Conservation (phyloP, 73 alveolate species). For the Paramecium sexaurelia region DNA sequence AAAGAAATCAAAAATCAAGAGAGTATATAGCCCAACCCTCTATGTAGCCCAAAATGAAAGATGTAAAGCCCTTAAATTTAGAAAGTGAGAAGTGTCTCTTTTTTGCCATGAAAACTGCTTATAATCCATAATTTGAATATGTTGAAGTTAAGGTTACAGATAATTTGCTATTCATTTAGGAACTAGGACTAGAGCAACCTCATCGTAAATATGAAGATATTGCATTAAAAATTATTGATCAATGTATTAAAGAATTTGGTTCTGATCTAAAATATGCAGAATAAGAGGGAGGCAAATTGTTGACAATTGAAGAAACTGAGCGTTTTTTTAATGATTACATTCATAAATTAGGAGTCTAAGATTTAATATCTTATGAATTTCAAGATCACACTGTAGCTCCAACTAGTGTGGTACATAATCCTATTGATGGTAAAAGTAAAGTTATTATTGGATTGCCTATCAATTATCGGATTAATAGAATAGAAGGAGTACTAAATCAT, state of each 20-base stretch:
- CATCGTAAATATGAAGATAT: slow-evolving; percentile 64
- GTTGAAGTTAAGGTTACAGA: slow-evolving; percentile 52
- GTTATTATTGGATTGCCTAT: slow-evolving; percentile 82
- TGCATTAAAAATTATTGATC: slow-evolving; percentile 77
- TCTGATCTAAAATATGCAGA: slow-evolving; percentile 72
- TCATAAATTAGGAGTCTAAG: slow-evolving; percentile 69
- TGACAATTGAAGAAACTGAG: slow-evolving; percentile 76
- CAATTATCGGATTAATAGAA: slow-evolving; percentile 80
- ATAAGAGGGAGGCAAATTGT: slow-evolving; percentile 79
- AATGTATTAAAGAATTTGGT: slow-evolving; percentile 74
- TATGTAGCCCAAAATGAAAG: slow-evolving; percentile 50
- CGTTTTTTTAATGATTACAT: slow-evolving; percentile 70
- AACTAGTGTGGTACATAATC: slow-evolving; percentile 74
- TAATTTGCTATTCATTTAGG: background rate
- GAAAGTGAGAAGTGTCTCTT: slow-evolving; percentile 75
- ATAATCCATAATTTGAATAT: slow-evolving; percentile 81
- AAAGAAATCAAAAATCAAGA: slow-evolving; percentile 7
- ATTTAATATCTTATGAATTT: slow-evolving; percentile 67
- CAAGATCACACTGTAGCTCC: slow-evolving; percentile 79
- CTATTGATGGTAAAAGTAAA: slow-evolving; percentile 71
- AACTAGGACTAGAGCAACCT: slow-evolving; percentile 40
- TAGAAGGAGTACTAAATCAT: slow-evolving; percentile 84
- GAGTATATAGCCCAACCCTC: background rate
- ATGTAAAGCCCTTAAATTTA: slow-evolving; percentile 72
- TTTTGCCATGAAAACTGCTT: slow-evolving; percentile 73